A percentile compares a stretch with the other conserved stretches of the same genome.
These are phyloP conservation scores for Cyclotella atomus DNA, from an alignment of 108 stramenopile species.

Conservation along the genomic window DNA sequence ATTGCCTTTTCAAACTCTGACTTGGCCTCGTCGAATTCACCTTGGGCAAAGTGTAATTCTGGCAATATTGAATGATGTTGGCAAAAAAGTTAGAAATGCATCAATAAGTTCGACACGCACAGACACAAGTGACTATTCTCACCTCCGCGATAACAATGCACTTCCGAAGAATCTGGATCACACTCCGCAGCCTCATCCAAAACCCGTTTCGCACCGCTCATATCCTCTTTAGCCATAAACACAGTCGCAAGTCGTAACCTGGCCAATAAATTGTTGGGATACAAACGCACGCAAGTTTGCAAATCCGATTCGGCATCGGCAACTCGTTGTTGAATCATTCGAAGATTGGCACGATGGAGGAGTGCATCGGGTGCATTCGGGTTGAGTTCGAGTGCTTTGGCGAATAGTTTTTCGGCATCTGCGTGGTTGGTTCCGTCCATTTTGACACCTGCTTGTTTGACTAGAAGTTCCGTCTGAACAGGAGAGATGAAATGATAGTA, in stretches of 20 bases:
- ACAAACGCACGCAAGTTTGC: slow-evolving; percentile 67
- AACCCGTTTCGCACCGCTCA: slow-evolving; percentile 70
- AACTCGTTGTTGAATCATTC: slow-evolving; percentile 75
- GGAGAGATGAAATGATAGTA: background rate
- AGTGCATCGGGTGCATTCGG: slow-evolving; percentile 82
- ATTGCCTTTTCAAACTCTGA: slow-evolving; percentile 85
- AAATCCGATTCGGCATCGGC: slow-evolving; percentile 76
- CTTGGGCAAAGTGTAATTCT: slow-evolving; percentile 81
- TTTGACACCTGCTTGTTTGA: slow-evolving; percentile 88
- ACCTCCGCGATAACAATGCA: slow-evolving; percentile 83
- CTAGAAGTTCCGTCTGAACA: slow-evolving; percentile 67
- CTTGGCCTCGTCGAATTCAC: slow-evolving; percentile 72
- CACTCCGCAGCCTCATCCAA: slow-evolving; percentile 70
- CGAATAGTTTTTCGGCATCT: slow-evolving; percentile 75
- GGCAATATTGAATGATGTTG: background rate
- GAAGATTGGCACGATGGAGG: slow-evolving; percentile 87
- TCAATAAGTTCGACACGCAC: background rate
- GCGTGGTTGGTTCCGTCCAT: slow-evolving; percentile 84
- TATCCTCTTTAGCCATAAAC: slow-evolving; percentile 74
- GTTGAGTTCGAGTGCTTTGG: slow-evolving; percentile 73
- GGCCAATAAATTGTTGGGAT: slow-evolving; percentile 86
- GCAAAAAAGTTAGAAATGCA: background rate
- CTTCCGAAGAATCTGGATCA: slow-evolving; percentile 82
- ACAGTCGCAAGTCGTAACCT: slow-evolving; percentile 86
- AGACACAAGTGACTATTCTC: background rate